These are phyloP conservation scores for Pestalotiopsis sp. DNA, from an alignment of 2,329 filamentous ascomycete species.

Conservation along the genomic window DNA sequence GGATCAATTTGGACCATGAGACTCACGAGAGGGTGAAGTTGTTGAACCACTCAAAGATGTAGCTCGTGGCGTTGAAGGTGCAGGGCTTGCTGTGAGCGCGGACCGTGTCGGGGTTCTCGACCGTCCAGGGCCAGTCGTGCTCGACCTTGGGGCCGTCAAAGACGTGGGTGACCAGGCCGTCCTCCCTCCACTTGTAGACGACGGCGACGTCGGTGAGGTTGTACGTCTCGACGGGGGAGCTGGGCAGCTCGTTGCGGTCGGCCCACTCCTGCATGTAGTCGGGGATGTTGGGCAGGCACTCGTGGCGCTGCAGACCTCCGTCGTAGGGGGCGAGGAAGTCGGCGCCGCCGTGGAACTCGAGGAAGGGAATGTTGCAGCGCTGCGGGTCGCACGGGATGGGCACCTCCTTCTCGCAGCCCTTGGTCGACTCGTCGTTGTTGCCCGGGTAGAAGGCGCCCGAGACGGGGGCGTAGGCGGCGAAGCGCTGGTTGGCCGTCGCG, in stretches of 20 bases:
- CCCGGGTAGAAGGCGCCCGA: constrained; percentile 47
- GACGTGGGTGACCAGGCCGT: constrained; percentile 9
- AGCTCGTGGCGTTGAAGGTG: constrained; percentile 7
- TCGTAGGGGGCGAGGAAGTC: constrained; percentile 43
- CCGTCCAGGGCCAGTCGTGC: constrained; percentile 14
- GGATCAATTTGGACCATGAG: background rate
- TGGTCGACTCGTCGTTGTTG: constrained; percentile 22
- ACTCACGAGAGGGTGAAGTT: constrained; percentile 7
- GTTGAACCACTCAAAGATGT: constrained; percentile 9
- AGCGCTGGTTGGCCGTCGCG: constrained; percentile 34
- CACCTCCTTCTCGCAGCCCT: background rate
- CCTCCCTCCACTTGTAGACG: constrained; percentile 7
- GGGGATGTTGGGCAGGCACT: constrained; percentile 24
- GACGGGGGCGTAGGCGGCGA: constrained; percentile 53
- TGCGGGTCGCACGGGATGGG: constrained; percentile 28
- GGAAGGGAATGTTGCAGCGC: constrained; percentile 36
- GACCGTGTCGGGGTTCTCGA: constrained; percentile 6
- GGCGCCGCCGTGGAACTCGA: constrained; percentile 45
- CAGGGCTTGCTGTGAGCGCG: constrained; percentile 1
- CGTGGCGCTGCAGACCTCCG: constrained; percentile 30
- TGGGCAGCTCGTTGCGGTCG: constrained; percentile 12
- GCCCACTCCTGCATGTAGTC: constrained; percentile 26
- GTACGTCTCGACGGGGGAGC: background rate
- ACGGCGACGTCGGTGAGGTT: background rate
- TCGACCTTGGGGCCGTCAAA: constrained; percentile 10